Evolutionary conservation across 2,329 filamentous ascomycete genomes (phyloP), one percentile per base, ranked within the genome.

Genomic region (Fusarium beomiforme): DNA sequence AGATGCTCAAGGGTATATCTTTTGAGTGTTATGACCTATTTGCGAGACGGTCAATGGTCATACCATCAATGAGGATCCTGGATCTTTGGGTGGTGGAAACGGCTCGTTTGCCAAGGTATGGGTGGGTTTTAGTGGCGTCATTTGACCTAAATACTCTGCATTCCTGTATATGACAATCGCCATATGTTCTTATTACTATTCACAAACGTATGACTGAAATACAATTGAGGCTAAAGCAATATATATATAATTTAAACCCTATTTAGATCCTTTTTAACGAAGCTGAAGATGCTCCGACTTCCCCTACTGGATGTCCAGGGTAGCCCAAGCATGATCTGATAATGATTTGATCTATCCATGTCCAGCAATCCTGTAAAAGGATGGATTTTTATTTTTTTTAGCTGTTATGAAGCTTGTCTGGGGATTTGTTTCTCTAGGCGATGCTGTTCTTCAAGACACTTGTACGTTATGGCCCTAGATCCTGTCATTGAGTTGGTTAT

Each of bases 41-140:
- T 59, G 33, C 11, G 26, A 39, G 44, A 51, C 26, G 19, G 24
- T 46, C 23, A n/a, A 33, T n/a, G 37, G 49, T 47, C 29, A 29
- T 55, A 43, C 21, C 26, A 43, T 42, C 21, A 37, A 39, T 47
- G 60, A 49, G 55, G 43, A 39, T 54, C 24, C 41, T 54, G 62
- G 53, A 31, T 33, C n/a, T 34, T 64, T 53, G 65, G 23, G 37
- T 39, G 55, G 56, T 55, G 49, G 64, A 69, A 67, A 67, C 61
- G 53, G 39, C 24, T 43, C 29, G 49, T 69, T 68, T 33, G 71
- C 68, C 72, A 70, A 74, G 60, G 57, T 62, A 44, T 14, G 29
- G 26, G 61, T 24, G 37, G 36, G 17, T 47, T 26, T 43, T 29
- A 37, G 33, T 34, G 63, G 21, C 42, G 63, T 72, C 73, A 74